Evolutionary conservation across 768 basidiomycete genomes (phyloP), one percentile per base, ranked within the genome.

Genomic region (Mycena epipterygia): DNA sequence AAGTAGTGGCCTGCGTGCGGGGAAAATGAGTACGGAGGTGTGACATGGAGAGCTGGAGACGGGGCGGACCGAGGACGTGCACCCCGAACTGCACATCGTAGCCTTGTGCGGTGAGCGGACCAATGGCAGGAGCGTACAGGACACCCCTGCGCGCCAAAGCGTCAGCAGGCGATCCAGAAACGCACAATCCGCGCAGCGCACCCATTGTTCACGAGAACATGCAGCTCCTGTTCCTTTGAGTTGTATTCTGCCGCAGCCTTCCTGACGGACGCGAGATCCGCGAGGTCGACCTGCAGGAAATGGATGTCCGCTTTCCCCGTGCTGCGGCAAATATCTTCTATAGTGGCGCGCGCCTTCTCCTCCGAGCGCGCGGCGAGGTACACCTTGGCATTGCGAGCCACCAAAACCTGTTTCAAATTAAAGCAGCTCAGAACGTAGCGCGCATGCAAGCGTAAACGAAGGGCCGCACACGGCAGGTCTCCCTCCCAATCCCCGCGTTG

Each of bases 371-470:
- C 73, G 1, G 83, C 85, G 52, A 88, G 69, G 73, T 89, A 88
- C 11, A 89, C 87, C 63, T 83, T 87, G 19, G 87, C 87, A 62
- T 86, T 83, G 49, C 84, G 83, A 35, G 71, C 42, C 29, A 88
- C 76, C 27, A 87, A 78, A 4, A 76, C 79, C 83, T 85, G 65
- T 53, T 57, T 4, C 9, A 23, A 44, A 53, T n/a, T n/a, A n/a
- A n/a, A n/a, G n/a, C n/a, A 11, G 42, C 21, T 73, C n/a, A 72
- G 52, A 49, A 32, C 2, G 9, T 29, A 60, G 57, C 6, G 16
- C 27, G 16, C 1, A 39, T 30, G 29, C 27, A 30, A 57, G 23
- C 21, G n/a, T n/a, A 13, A 61, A 59, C 33, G 30, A 12, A 19
- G 3, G 19, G 27, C 33, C 73, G 64, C 42, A 74, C 74, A 29